These are phyloP conservation scores for Penicillium brevicompactum DNA, from an alignment of 2,329 filamentous ascomycete genomes.

Conservation along the genomic window DNA sequence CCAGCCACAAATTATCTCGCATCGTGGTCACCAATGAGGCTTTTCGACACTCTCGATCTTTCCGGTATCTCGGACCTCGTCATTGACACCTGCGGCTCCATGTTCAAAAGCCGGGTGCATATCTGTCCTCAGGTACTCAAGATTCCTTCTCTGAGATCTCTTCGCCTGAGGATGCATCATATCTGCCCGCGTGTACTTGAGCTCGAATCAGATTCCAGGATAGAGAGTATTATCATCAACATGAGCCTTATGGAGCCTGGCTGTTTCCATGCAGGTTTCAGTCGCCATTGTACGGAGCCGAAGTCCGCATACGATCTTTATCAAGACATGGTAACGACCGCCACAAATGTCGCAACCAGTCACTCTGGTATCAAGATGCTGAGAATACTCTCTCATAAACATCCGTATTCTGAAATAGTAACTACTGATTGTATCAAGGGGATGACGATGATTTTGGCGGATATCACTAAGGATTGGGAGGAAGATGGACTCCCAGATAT, in stretches of 20 bases:
- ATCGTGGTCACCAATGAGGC: no score
- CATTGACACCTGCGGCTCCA: not conserved
- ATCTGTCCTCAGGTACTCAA: constrained; percentile 1
- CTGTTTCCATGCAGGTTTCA: not conserved
- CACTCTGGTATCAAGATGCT: not conserved
- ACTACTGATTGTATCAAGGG: not conserved
- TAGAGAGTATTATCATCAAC: constrained; percentile 9
- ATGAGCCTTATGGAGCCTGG: not conserved
- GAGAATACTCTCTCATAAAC: not conserved
- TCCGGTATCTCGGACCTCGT: not conserved
- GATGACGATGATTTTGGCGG: no score
- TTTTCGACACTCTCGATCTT: not conserved
- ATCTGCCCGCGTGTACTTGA: constrained; percentile 4
- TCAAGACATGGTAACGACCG: not conserved
- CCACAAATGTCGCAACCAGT: not conserved
- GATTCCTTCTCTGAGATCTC: constrained; percentile 2
- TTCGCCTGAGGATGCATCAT: not conserved
- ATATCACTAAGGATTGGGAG: no score
- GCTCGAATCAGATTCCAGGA: not conserved
- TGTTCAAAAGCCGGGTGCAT: not conserved
- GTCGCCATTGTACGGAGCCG: constrained; percentile 4
- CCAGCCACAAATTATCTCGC: no score
- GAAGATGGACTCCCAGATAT: no score
- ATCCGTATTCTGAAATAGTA: not conserved
- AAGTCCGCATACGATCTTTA: not conserved